Evolutionary conservation across 192 early-diverging fungal genomes (phyloP).

Genomic region (Podochytrium sp.): DNA sequence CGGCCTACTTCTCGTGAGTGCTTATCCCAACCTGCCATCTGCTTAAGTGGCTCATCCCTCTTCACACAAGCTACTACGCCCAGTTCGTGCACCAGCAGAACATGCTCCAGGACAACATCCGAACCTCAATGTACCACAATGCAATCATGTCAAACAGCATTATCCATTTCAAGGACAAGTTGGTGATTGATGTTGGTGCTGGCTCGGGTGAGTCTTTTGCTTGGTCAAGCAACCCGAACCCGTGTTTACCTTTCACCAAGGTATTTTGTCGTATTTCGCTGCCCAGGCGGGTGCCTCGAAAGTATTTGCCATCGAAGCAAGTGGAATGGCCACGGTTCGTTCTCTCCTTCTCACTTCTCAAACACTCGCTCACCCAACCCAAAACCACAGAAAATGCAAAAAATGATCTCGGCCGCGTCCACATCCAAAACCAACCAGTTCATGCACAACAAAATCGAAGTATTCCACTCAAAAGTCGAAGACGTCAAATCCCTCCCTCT

Average conservation of each 20-base stretch:
- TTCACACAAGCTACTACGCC: conserved; percentile 79
- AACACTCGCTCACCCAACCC: neutral
- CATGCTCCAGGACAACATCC: conserved; percentile 94
- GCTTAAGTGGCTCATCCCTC: too few species aligned
- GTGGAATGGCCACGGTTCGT: conserved; percentile 75
- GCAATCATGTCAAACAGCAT: conserved; percentile 85
- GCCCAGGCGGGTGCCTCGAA: conserved; percentile 90
- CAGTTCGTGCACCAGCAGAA: conserved; percentile 91
- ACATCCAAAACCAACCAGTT: conserved; percentile 62
- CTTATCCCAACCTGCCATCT: too few species aligned
- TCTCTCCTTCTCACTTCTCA: neutral
- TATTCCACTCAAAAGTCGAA: conserved; percentile 90
- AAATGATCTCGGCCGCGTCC: conserved; percentile 62
- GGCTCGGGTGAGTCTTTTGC: conserved; percentile 45
- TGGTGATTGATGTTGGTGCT: conserved; percentile 93
- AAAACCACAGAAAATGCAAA: conserved; percentile 80
- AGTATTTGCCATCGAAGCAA: conserved; percentile 96
- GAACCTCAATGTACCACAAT: conserved; percentile 92
- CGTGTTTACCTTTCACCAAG: conserved; percentile 37
- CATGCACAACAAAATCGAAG: conserved; percentile 77
- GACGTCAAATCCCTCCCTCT: conserved; percentile 67
- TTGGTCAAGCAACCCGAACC: too few species aligned
- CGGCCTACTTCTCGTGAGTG: too few species aligned
- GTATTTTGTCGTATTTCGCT: conserved; percentile 95
- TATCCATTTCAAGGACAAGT: conserved; percentile 74